These are phyloP conservation scores for Bacidia rubella DNA, from an alignment of 495 filamentous ascomycete genomes.

Conservation along the genomic window DNA sequence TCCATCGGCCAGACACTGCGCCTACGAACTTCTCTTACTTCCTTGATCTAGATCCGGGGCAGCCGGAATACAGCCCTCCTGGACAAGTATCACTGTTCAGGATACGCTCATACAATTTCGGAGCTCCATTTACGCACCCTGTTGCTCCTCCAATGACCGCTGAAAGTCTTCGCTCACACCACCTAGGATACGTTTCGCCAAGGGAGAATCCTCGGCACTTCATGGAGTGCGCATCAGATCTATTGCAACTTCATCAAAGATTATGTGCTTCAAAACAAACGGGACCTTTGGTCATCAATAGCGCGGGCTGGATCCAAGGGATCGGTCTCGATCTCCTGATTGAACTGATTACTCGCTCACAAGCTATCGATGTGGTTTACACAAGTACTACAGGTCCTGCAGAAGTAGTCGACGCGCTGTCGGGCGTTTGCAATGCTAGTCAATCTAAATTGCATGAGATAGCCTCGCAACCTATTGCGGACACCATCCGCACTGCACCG, in stretches of 20 bases:
- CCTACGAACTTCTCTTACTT: conserved; percentile 40
- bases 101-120: conserved; percentile 50
- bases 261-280: conserved; percentile 28
- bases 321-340: conserved; percentile 56
- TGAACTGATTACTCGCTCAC: conserved; percentile 40
- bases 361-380: conserved; percentile 52
- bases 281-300: conserved; percentile 64
- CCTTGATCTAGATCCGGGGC: conserved; percentile 72
- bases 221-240: conserved; percentile 49
- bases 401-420: conserved; percentile 48
- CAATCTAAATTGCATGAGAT: conserved; percentile 29
- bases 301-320: conserved; percentile 71
- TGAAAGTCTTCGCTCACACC: conserved; percentile 45
- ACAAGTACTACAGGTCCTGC: conserved; percentile 57
- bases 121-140: conserved; percentile 64
- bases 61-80: conserved; percentile 68
- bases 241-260: conserved; percentile 48
- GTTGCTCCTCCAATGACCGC: conserved; percentile 23
- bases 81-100: conserved; percentile 63
- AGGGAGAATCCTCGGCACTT: conserved; percentile 61
- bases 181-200: conserved; percentile 57
- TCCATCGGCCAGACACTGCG: conserved; percentile 12
- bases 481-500: conserved; percentile 48
- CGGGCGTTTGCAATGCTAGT: conserved; percentile 24
- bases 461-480: conserved; percentile 46